Conservation (phyloP, 805 yeast species). For the Monosporozyma aerobia region DNA sequence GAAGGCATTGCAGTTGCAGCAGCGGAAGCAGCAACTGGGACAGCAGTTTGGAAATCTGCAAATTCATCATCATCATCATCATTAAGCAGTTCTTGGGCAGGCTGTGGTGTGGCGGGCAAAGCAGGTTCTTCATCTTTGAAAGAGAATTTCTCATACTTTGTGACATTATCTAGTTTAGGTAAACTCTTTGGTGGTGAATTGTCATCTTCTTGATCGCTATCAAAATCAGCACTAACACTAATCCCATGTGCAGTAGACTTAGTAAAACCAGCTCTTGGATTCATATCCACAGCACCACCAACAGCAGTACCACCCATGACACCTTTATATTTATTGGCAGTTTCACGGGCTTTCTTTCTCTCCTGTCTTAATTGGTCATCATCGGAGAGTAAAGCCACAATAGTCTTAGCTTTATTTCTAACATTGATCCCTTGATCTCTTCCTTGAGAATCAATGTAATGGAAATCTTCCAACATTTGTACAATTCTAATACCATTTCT, state of each 20-base stretch:
- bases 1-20: slow-evolving; percentile 3
- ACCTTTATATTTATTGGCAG: slow-evolving; percentile 75
- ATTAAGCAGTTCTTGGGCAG: background rate
- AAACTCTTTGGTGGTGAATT: background rate
- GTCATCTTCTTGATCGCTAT: slow-evolving; percentile 42
- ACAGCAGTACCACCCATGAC: slow-evolving; percentile 51
- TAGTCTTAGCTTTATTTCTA: slow-evolving; percentile 77
- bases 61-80: slow-evolving; percentile 61
- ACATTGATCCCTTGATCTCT: slow-evolving; percentile 95
- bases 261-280: slow-evolving; percentile 24
- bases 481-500: slow-evolving; percentile 73
- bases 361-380: slow-evolving; percentile 71
- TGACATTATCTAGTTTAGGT: slow-evolving; percentile 25
- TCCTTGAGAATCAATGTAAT: slow-evolving; percentile 87
- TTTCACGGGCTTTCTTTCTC: slow-evolving; percentile 82
- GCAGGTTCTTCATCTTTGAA: slow-evolving; percentile 38
- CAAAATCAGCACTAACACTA: slow-evolving; percentile 32
- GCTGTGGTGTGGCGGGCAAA: background rate
- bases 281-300: slow-evolving; percentile 21
- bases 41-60: slow-evolving; percentile 70
- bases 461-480: slow-evolving; percentile 85
- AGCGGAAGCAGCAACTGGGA: slow-evolving; percentile 33
- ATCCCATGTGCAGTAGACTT: slow-evolving; percentile 20
- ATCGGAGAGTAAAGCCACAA: slow-evolving; percentile 63
- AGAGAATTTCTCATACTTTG: slow-evolving; percentile 38